Evolutionary conservation across 2,329 filamentous ascomycete genomes (phyloP), one percentile per base, ranked within the genome.

Genomic region (Hypoxylon sp.): DNA sequence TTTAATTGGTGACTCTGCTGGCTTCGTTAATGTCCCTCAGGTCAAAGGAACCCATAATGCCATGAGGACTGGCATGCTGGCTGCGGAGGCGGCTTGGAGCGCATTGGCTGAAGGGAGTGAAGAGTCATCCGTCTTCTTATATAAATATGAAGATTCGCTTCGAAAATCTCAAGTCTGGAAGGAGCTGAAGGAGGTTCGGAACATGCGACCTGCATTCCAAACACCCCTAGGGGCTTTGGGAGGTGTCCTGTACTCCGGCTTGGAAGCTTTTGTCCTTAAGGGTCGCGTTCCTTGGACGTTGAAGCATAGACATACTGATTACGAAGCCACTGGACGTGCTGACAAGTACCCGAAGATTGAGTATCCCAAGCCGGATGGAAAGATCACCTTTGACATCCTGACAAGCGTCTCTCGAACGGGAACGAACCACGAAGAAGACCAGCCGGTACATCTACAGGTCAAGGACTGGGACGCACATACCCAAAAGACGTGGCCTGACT

Each of bases 21-120:
- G 96, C 4, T 97, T 99, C 76, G 86, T 99, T 79, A 99, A 99
- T 76, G 91, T 99, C 14, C 96, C 96, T 70, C 99, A 99, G 83
- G 93, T 99, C 80, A 99, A 99, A 83, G 96, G 96, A 62, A 97
- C 95, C 0, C 96, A 99, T 80, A 97, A 96, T 50, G 94, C 96
- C 55, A 98, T 99, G 93, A 93, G 94, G 76, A 96, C 93, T 1
- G 96, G 95, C 67, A 98, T 99, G 91, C 85, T 99, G 53, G 96
- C 96, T 5, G 96, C 95, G 43, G 93, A 98, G 81, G 92, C 96
- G 29, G 89, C 95, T 2, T 98, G 90, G 85, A 85, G 86, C 25
- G 96, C 96, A 2, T 83, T 99, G 25, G 76, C 75, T 60, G 77
- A 81, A 76, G 75, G 76, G 5, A 84, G 88, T 69, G 81, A 85